Percentiles rank a stretch among this genome's conserved stretches.
Evolutionary conservation across 75 land plant species (phyloP).

Genomic region (Cunninghamia lanceolata): DNA sequence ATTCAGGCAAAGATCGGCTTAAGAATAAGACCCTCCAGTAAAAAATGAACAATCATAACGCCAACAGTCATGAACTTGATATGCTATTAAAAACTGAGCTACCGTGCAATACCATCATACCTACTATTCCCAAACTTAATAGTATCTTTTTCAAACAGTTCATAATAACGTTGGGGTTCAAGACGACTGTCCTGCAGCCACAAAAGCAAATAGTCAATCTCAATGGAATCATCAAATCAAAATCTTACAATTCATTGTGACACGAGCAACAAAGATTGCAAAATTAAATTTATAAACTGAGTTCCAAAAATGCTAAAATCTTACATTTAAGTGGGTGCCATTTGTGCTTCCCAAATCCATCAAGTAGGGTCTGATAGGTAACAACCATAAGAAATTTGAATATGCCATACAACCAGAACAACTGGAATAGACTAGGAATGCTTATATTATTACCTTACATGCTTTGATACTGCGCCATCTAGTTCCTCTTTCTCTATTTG

Average conservation of each 20-base stretch:
- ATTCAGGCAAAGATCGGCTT: background rate
- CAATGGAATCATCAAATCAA: constrained; percentile 1
- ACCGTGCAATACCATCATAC: constrained; percentile 30
- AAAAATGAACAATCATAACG: background rate
- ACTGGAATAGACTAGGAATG: background rate
- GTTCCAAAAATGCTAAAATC: constrained; percentile 6
- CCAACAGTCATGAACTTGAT: background rate
- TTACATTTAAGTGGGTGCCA: constrained; percentile 92
- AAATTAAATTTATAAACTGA: background rate
- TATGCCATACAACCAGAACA: background rate
- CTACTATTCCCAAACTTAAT: constrained; percentile 98
- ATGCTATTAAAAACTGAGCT: background rate
- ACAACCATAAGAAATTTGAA: background rate
- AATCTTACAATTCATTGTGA: background rate
- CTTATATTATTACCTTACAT: constrained; percentile 57
- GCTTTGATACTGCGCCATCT: constrained; percentile 68
- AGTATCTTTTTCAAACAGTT: constrained; percentile 91
- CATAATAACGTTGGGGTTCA: constrained; percentile 97
- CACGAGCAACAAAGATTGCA: background rate
- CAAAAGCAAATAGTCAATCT: constrained; percentile 4
- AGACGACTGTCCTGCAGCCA: constrained; percentile 71
- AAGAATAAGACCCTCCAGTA: background rate
- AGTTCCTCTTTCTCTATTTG: constrained; percentile 78
- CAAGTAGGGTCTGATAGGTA: constrained; percentile 73
- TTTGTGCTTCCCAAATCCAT: constrained; percentile 99